Base-by-base conservation (phyloP, 2,329 filamentous ascomycete species). In the Cercospora citrullina region DNA sequence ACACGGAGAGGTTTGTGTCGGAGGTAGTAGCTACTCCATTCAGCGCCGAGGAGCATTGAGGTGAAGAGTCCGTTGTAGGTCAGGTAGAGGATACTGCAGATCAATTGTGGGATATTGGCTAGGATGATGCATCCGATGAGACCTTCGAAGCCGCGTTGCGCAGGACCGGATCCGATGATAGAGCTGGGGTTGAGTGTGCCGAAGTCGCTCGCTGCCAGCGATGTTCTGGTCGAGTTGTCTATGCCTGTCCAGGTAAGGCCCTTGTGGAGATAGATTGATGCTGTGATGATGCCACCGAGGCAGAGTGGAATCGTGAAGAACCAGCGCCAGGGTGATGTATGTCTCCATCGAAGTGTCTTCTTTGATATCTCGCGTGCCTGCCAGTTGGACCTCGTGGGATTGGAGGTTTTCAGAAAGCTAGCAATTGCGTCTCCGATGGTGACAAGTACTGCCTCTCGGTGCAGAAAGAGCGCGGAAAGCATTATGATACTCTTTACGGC, bases 21-120 rank as follows among this genome's bases (percentile, higher is more conserved):
- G 0, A 64, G 30, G 5, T 79, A 76, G 71, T 81, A 83, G 0
- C 72, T 71, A 31, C 76, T 80, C 76, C 82, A 87, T 74, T 87
- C 86, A 28, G 42, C 61, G 3, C 66, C 69, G 5, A 68, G 64
- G 6, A 71, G 30, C 39, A 69, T 53, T 0, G 67, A 63, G 1
- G 67, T 71, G 16, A 68, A 21, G 18, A 71, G 31, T 9, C 67
- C 63, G 28, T 71, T 71, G 45, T 71, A 71, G 3, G 67, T 31
- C 6, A 71, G 42, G 26, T 71, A 71, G 1, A 68, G 42, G 14
- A 71, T 63, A 10, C 67, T 69, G 12, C 61, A 59, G 7, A 71
- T 68, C 4, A 65, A 33, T 64, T 71, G 67, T 28, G 69, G 69
- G 14, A 48, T 53, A 39, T 71, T 71, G 31, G 66, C 65, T 18